Evolutionary conservation across 2,329 filamentous ascomycete genomes (phyloP), one percentile per base, ranked within the genome.

Genomic region (Tympanopsis confertula): DNA sequence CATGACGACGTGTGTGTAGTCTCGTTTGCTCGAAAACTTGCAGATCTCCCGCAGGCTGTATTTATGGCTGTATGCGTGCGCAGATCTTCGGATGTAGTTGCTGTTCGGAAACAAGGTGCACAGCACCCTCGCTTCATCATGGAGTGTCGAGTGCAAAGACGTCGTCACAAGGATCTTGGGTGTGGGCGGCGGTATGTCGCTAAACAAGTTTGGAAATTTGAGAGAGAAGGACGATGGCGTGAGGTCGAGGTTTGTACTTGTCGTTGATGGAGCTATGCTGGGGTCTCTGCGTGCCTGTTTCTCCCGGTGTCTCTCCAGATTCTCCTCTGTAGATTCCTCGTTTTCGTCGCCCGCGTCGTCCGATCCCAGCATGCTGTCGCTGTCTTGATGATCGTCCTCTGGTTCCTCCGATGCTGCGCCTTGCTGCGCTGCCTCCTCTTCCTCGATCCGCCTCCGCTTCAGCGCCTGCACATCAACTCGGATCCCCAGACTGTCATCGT

Each of bases 111-210:
- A 93, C 42, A 96, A 65, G 7, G 74, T 72, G 42, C 81, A 84
- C 42, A 96, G 72, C 29, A 87, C 69, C 41, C 83, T 61, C 36
- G 86, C 88, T 65, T 94, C 78, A 43, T 80, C 61, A 66, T 98
- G 89, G 12, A 96, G 74, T 1, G 82, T 89, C 12, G 84, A 86
- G 63, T 94, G 88, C 50, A 95, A 69, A 12, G 79, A 84, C 5
- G 91, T 96, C 1, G 91, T 98, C 52, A 98, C 74, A 28, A 98
- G 78, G 45, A 96, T 78, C 61, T 95, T 94, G 37, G 91, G 88
- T 41, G 62, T 60, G 39, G 66, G 71, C 35, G 67, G 74, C 22
- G 68, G 74, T 47, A 69, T 57, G 36, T 78, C 73, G 42, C 63
- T 65, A 51, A 81, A 81, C 24, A 81, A 67, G 1, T 68, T 65